Percentiles rank a stretch among this genome's conserved stretches.
phyloP scores from a whole-genome alignment of 495 filamentous ascomycete species.

The Trichocladium uniseriatum region DNA sequence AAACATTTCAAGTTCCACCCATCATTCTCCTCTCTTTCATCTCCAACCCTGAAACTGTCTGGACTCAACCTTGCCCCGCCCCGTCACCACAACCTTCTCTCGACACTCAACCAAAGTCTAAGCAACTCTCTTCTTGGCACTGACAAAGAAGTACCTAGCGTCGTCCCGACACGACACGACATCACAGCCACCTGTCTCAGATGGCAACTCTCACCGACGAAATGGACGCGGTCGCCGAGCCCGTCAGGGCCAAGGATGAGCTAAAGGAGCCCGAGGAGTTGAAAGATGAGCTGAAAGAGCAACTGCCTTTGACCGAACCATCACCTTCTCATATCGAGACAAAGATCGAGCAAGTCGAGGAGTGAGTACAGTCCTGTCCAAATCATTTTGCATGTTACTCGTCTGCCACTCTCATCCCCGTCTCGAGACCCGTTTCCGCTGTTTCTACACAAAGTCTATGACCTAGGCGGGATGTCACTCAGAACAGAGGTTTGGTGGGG shows the following conservation, averaged over 20 bases:
- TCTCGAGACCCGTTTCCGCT: too few relatives aligned
- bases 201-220: neutral
- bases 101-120: too few relatives aligned
- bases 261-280: neutral
- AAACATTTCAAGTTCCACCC: neutral
- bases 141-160: too few relatives aligned
- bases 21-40: neutral
- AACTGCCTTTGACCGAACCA: neutral
- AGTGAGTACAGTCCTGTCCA: neutral
- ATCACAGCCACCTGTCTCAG: too few relatives aligned
- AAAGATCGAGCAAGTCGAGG: constrained; percentile 1
- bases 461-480: too few relatives aligned
- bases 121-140: too few relatives aligned
- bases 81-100: too few relatives aligned
- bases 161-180: too few relatives aligned
- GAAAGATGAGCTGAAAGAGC: neutral
- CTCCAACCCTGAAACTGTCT: neutral
- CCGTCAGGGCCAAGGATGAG: neutral
- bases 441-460: too few relatives aligned
- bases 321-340: neutral
- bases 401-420: too few relatives aligned
- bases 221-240: neutral
- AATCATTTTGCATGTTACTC: neutral
- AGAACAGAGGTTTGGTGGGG: too few relatives aligned
- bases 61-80: too few relatives aligned